A percentile compares a stretch with the other conserved stretches of the same genome.
Evolutionary conservation across 352 stramenopile species (phyloP).

Genomic region (Globisporangium acanthophoron): DNA sequence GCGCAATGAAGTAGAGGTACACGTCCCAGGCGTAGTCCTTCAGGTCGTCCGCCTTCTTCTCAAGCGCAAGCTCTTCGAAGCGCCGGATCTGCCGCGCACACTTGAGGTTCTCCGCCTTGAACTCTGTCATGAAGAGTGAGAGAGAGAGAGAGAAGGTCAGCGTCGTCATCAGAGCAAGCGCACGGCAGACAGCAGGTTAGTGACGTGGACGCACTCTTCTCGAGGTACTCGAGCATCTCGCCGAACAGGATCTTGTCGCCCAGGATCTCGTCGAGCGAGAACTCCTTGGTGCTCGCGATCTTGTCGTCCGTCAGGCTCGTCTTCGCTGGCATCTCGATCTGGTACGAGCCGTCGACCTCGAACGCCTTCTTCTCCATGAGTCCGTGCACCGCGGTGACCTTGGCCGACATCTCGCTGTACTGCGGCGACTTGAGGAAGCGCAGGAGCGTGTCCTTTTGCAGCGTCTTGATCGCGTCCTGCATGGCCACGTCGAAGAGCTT

Average conservation of each 20-base stretch:
- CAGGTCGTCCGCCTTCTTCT: slow-evolving; percentile 64
- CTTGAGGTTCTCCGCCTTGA: slow-evolving; percentile 84
- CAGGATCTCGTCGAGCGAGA: slow-evolving; percentile 78
- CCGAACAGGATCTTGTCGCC: slow-evolving; percentile 75
- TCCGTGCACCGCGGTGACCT: slow-evolving; percentile 43
- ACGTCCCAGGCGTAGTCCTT: slow-evolving; percentile 79
- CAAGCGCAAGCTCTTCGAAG: slow-evolving; percentile 69
- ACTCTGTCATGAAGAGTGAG: slow-evolving; percentile 30
- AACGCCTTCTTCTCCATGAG: slow-evolving; percentile 64
- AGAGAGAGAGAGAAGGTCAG: background rate
- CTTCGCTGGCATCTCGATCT: slow-evolving; percentile 50
- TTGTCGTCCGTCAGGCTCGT: slow-evolving; percentile 58
- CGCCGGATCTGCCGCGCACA: slow-evolving; percentile 73
- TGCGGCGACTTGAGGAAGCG: slow-evolving; percentile 74
- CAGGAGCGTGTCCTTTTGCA: slow-evolving; percentile 77
- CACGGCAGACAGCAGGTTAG: background rate
- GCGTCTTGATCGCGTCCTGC: slow-evolving; percentile 80
- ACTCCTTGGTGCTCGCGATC: slow-evolving; percentile 40
- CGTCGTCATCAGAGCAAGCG: background rate
- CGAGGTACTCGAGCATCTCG: slow-evolving; percentile 83
- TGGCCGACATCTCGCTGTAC: slow-evolving; percentile 72
- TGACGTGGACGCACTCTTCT: slow-evolving; percentile 54
- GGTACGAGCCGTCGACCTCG: slow-evolving; percentile 62
- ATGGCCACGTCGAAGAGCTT: slow-evolving; percentile 83
- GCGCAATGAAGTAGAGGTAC: slow-evolving; percentile 82